These are phyloP conservation scores for Orychophragmus violaceus DNA, from an alignment of 345 rosid genomes.

Conservation along the genomic window DNA sequence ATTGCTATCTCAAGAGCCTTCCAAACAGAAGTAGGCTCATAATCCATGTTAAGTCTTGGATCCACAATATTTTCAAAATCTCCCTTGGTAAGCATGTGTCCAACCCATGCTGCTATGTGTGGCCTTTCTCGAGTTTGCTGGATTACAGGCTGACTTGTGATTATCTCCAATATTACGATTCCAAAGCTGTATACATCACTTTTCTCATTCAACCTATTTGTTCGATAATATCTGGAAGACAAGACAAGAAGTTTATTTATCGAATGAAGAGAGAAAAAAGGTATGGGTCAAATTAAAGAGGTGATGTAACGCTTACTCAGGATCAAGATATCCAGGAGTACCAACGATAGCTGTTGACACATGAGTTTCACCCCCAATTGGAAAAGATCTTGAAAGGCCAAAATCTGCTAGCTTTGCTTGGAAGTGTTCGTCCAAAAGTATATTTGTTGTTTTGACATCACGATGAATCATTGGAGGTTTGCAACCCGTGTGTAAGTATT, in stretches of 20 bases:
- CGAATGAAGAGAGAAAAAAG: neutral
- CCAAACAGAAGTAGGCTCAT: constrained; percentile 6
- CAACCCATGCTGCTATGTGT: constrained; percentile 22
- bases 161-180: constrained; percentile 29
- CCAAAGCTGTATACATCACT: constrained; percentile 47
- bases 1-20: constrained; percentile 25
- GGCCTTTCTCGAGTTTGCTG: neutral
- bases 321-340: constrained; percentile 42
- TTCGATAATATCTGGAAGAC: constrained; percentile 23
- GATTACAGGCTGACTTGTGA: constrained; percentile 29
- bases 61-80: neutral
- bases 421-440: constrained; percentile 29
- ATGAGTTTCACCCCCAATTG: constrained; percentile 18
- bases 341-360: constrained; percentile 10
- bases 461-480: constrained; percentile 38
- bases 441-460: constrained; percentile 40
- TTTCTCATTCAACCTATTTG: constrained; percentile 28
- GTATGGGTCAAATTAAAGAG: neutral
- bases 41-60: neutral
- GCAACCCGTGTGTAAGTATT: constrained; percentile 39
- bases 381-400: constrained; percentile 34
- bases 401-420: constrained; percentile 40
- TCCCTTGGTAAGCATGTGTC: neutral
- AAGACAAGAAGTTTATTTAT: neutral
- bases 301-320: constrained; percentile 25